phyloP scores from a whole-genome alignment of 805 yeast species.

The Zygoascus bituminiphila region DNA sequence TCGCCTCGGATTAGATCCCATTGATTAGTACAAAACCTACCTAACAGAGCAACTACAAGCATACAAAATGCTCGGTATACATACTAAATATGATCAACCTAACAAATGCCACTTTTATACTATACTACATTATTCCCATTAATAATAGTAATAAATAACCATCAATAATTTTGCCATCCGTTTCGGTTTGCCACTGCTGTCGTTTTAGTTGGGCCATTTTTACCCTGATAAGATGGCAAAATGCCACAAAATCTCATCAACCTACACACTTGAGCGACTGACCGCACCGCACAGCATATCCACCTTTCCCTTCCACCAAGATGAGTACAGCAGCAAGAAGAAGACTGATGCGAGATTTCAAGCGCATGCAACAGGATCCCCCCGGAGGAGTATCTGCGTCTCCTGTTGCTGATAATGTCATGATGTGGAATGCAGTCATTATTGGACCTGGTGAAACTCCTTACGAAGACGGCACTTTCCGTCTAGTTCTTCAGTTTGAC shows the following conservation, averaged over 20 bases:
- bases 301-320: constrained; percentile 4
- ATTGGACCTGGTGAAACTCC: constrained; percentile 98
- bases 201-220: not conserved
- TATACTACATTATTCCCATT: too few species aligned
- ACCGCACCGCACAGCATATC: too few species aligned
- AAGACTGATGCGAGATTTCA: constrained; percentile 97
- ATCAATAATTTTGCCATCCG: too few species aligned
- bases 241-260: not conserved
- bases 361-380: constrained; percentile 96
- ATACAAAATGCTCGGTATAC: too few species aligned
- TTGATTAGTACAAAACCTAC: too few species aligned
- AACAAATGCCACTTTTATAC: too few species aligned
- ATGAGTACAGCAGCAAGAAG: constrained; percentile 99
- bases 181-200: too few species aligned
- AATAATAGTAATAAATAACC: too few species aligned
- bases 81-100: too few species aligned
- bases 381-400: constrained; percentile 98
- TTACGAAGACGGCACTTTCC: constrained; percentile 94
- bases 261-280: not conserved
- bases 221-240: not conserved
- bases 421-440: constrained; percentile 96
- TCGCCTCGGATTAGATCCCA: too few species aligned
- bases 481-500: constrained; percentile 77
- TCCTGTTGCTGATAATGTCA: constrained; percentile 92
- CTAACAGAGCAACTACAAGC: too few species aligned